These are phyloP conservation scores for Corymbia maculata DNA, from an alignment of 345 rosid species.

Conservation along the genomic window DNA sequence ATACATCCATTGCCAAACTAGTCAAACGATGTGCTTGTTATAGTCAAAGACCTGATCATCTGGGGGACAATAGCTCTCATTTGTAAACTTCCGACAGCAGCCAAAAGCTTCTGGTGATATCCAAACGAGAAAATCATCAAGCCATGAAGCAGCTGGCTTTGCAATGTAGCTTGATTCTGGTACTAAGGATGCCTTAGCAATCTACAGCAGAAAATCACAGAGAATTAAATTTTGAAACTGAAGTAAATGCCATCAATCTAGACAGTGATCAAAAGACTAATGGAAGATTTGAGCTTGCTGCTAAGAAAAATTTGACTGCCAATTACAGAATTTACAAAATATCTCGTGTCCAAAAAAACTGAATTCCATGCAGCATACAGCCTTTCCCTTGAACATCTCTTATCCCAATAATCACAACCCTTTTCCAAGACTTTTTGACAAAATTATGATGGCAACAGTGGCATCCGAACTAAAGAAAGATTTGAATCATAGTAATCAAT, in stretches of 20 bases:
- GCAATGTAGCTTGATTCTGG: conserved; percentile 91
- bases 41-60: conserved; percentile 66
- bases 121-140: conserved; percentile 98
- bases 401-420: neutral
- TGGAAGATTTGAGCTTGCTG: neutral
- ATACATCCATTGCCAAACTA: neutral
- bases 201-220: conserved; percentile 26
- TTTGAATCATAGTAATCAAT: neutral
- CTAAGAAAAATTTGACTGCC: neutral
- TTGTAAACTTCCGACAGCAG: conserved; percentile 88
- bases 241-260: neutral
- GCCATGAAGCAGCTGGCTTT: conserved; percentile 99
- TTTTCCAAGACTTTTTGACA: neutral
- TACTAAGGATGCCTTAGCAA: conserved; percentile 69
- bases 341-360: neutral
- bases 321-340: neutral
- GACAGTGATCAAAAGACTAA: neutral
- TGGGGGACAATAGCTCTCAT: conserved; percentile 93
- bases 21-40: neutral
- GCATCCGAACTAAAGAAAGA: neutral
- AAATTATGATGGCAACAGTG: neutral
- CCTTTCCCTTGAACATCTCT: neutral
- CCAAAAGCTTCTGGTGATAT: conserved; percentile 98
- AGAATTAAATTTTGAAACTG: neutral
- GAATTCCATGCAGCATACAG: neutral